A percentile compares a stretch with the other conserved stretches of the same genome.
phyloP scores from a whole-genome alignment of 352 stramenopile genomes.

The Globisporangium spiculum region DNA sequence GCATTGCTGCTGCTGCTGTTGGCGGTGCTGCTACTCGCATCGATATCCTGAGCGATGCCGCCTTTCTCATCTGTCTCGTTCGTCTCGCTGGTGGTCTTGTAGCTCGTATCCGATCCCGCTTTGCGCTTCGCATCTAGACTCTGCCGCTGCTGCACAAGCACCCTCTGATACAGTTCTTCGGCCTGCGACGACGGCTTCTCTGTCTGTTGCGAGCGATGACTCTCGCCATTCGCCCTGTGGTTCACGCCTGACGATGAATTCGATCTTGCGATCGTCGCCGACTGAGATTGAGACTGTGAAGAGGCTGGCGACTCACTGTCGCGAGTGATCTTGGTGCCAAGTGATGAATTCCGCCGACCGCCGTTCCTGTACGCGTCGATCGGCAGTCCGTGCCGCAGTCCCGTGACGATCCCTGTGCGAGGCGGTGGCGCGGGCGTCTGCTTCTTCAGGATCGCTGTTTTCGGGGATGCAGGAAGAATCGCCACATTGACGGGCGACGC shows the following conservation, averaged over 20 bases:
- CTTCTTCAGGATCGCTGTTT: conserved; percentile 3
- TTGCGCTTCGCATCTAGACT: conserved; percentile 1
- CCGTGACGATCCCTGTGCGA: background rate
- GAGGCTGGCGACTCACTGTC: background rate
- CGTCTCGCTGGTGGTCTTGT: background rate
- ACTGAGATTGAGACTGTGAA: background rate
- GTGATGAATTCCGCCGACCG: background rate
- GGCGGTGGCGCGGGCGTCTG: background rate
- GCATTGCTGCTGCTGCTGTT: background rate
- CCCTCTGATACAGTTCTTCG: background rate
- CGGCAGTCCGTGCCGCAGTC: background rate
- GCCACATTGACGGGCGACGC: background rate
- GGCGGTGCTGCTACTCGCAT: background rate
- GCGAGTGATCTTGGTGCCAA: conserved; percentile 3
- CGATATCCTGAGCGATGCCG: background rate
- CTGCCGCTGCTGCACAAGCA: background rate
- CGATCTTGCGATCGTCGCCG: background rate
- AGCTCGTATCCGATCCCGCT: background rate
- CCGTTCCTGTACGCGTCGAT: conserved; percentile 10
- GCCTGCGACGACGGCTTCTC: background rate
- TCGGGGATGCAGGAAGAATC: background rate
- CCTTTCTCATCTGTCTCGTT: background rate
- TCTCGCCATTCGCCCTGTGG: background rate
- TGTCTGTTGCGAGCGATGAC: background rate
- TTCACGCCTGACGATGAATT: background rate